Percentiles rank a stretch among this genome's conserved stretches.
Evolutionary conservation across 1,284 basidiomycete species (phyloP).

Genomic region (Abortiporus biennis): DNA sequence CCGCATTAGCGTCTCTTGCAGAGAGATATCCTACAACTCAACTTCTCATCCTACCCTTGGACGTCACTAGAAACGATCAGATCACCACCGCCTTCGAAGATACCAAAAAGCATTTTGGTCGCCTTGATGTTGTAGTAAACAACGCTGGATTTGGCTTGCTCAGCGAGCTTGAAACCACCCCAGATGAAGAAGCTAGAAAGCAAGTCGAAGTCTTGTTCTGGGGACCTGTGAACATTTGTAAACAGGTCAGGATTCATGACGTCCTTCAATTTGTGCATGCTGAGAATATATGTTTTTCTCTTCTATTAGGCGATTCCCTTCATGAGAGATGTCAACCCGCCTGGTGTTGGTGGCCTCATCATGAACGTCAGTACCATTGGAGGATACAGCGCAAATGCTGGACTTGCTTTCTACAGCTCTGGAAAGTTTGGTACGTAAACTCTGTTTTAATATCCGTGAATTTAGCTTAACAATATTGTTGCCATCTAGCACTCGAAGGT

Average conservation of each 20-base stretch:
- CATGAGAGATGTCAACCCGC: slow-evolving; percentile 22
- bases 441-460: no score
- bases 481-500: slow-evolving; percentile 28
- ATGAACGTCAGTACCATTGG: slow-evolving; percentile 29
- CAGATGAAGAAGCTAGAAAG: slow-evolving; percentile 23
- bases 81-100: slow-evolving; percentile 26
- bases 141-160: slow-evolving; percentile 29
- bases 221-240: slow-evolving; percentile 26
- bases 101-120: slow-evolving; percentile 26
- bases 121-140: slow-evolving; percentile 34
- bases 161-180: slow-evolving; percentile 27
- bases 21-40: slow-evolving; percentile 11
- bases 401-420: slow-evolving; percentile 25
- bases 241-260: slow-evolving; percentile 16
- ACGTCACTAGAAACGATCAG: slow-evolving; percentile 22
- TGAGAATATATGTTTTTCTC: no score
- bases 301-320: slow-evolving; percentile 24
- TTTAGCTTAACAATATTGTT: no score
- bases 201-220: slow-evolving; percentile 29
- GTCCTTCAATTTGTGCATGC: no score
- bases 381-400: slow-evolving; percentile 25
- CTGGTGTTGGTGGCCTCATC: slow-evolving; percentile 23
- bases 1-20: slow-evolving; percentile 11
- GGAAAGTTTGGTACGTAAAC: slow-evolving; percentile 31
- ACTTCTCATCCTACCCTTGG: slow-evolving; percentile 16